Percentiles rank a stretch among this genome's conserved stretches.
Evolutionary conservation across 2,329 filamentous ascomycete genomes (phyloP).

Genomic region (Exophiala dermatitidis): DNA sequence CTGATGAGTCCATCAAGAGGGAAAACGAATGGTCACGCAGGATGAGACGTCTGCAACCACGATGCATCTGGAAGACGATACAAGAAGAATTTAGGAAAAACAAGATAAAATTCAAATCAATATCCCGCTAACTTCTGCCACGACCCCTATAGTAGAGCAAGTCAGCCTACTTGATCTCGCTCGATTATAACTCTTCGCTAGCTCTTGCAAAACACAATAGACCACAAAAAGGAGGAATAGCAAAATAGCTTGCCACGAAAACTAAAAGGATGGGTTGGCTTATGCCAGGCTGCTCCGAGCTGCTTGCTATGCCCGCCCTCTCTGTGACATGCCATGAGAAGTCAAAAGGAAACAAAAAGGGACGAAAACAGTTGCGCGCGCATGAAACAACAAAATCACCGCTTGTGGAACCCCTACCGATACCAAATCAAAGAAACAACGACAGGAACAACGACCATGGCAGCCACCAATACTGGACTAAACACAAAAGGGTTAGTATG

Average conservation of each 20-base stretch:
- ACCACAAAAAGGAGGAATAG: neutral
- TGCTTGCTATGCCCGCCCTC: neutral
- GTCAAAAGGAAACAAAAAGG: neutral
- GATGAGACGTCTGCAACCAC: too few relatives aligned
- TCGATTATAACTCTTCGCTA: too few relatives aligned
- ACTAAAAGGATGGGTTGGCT: neutral
- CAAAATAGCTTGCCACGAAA: too few relatives aligned
- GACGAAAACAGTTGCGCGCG: neutral
- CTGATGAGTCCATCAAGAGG: too few relatives aligned
- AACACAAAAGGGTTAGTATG: neutral
- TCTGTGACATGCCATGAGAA: neutral
- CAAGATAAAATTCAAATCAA: too few relatives aligned
- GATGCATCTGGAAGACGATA: too few relatives aligned
- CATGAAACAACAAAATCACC: neutral
- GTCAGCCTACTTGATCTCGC: too few relatives aligned
- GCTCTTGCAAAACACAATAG: too few relatives aligned
- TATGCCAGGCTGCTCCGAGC: neutral
- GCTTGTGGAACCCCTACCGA: conserved; percentile 3
- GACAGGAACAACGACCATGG: conserved; percentile 14
- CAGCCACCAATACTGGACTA: conserved; percentile 12
- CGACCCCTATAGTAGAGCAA: too few relatives aligned
- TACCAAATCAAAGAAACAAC: conserved; percentile 13
- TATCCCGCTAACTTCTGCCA: too few relatives aligned
- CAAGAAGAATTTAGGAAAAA: too few relatives aligned
- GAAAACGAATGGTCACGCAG: too few relatives aligned